These are phyloP conservation scores for Pisolithus thermaeus DNA, from an alignment of 1,284 basidiomycete species.

Conservation along the genomic window DNA sequence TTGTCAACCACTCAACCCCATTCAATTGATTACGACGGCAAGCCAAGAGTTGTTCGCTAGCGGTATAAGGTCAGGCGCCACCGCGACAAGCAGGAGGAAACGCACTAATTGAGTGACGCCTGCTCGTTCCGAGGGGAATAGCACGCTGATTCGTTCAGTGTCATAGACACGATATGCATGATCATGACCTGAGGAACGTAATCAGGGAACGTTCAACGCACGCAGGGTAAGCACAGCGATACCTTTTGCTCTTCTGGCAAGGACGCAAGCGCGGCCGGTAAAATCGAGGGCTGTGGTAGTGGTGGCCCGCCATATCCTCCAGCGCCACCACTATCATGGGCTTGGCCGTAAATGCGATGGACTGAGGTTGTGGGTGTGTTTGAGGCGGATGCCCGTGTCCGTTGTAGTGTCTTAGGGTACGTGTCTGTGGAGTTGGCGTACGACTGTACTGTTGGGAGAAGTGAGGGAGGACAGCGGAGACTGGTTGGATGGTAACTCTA, in stretches of 20 bases:
- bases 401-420: constrained; percentile 23
- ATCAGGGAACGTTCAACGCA: too few species aligned
- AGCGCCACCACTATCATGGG: constrained; percentile 11
- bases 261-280: constrained; percentile 50
- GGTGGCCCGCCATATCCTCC: background rate
- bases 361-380: constrained; percentile 13
- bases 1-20: too few species aligned
- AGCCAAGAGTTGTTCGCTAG: constrained; percentile 35
- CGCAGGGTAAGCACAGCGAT: constrained; percentile 2
- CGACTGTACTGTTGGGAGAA: constrained; percentile 35
- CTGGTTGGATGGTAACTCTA: constrained; percentile 18
- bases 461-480: constrained; percentile 41
- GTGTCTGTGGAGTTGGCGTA: constrained; percentile 38
- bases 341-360: constrained; percentile 14
- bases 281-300: constrained; percentile 4
- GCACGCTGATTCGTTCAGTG: constrained; percentile 57
- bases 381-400: constrained; percentile 26
- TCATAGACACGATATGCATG: constrained; percentile 62
- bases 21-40: constrained; percentile 24
- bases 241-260: constrained; percentile 70
- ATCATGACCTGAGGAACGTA: constrained; percentile 49
- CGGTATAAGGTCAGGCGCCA: constrained; percentile 2
- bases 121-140: constrained; percentile 55
- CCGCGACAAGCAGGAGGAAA: constrained; percentile 11
- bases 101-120: constrained; percentile 65